These are phyloP conservation scores for Exsudoporus floridanus DNA, from an alignment of 1,284 basidiomycete species.

Conservation along the genomic window DNA sequence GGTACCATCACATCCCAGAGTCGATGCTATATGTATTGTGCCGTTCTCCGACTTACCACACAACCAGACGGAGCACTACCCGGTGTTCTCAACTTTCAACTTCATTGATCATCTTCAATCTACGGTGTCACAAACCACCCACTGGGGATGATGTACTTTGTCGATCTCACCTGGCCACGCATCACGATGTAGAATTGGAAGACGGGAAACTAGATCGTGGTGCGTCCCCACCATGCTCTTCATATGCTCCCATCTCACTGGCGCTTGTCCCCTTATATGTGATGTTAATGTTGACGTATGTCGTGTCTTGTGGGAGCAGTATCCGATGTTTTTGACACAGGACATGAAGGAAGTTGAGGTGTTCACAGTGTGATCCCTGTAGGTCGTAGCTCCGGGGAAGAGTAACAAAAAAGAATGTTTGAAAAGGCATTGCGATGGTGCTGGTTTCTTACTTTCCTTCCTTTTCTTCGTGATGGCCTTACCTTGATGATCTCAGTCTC, in stretches of 20 bases:
- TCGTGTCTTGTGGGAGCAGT: constrained; percentile 5
- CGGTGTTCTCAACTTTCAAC: no score
- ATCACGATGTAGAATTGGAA: constrained; percentile 58
- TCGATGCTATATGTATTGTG: no score
- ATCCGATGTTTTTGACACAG: constrained; percentile 17
- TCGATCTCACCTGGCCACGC: constrained; percentile 33
- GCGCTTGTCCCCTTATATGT: not conserved
- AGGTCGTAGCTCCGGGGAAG: not conserved
- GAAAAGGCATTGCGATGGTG: not conserved
- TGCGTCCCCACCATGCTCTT: constrained; percentile 28
- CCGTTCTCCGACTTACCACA: no score
- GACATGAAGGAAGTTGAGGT: constrained; percentile 36
- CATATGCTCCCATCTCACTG: not conserved
- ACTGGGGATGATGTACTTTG: constrained; percentile 48
- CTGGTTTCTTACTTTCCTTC: not conserved
- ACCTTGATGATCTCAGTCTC: not conserved
- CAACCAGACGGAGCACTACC: no score
- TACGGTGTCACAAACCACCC: no score
- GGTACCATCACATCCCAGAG: no score
- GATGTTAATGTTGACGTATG: not conserved
- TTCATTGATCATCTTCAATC: no score
- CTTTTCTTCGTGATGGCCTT: not conserved
- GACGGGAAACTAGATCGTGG: constrained; percentile 43
- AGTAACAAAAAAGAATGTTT: not conserved
- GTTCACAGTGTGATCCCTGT: constrained; percentile 27